Evolutionary conservation across 139 green algal species (phyloP).

Genomic region (Closterium sp.): DNA sequence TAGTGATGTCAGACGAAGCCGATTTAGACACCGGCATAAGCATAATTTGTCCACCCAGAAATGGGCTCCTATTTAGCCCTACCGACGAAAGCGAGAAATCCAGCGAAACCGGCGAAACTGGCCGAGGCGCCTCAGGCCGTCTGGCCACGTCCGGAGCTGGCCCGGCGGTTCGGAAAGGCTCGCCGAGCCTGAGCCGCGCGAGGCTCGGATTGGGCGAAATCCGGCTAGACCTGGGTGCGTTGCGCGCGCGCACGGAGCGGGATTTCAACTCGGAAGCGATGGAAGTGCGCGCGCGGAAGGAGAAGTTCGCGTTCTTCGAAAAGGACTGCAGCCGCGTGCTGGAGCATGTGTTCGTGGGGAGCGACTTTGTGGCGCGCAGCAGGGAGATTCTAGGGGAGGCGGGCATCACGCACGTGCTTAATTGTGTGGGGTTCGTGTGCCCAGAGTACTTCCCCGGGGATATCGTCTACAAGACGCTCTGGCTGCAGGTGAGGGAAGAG

Average conservation of each 20-base stretch:
- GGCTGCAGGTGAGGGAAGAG: slow-evolving; percentile 85
- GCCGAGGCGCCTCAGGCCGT: not conserved
- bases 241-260: slow-evolving; percentile 1
- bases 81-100: not conserved
- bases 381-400: slow-evolving; percentile 63
- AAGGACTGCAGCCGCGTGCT: slow-evolving; percentile 59
- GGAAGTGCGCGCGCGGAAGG: slow-evolving; percentile 34
- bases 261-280: slow-evolving; percentile 1
- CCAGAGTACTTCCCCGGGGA: slow-evolving; percentile 81
- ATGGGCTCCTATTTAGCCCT: not conserved
- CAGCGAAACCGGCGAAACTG: not conserved
- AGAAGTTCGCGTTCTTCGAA: slow-evolving; percentile 58
- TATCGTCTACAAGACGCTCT: slow-evolving; percentile 83
- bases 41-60: not conserved
- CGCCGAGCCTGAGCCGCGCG: not conserved
- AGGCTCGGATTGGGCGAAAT: slow-evolving; percentile 18
- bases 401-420: slow-evolving; percentile 95
- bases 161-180: not conserved
- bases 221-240: slow-evolving; percentile 30
- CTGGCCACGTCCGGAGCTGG: not conserved
- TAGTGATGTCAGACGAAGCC: not conserved
- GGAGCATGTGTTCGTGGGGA: slow-evolving; percentile 77
- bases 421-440: slow-evolving; percentile 92
- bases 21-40: not conserved
- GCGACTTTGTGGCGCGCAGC: slow-evolving; percentile 79